These are phyloP conservation scores for Penicillium freii DNA, from an alignment of 2,329 filamentous ascomycete genomes.

Conservation along the genomic window DNA sequence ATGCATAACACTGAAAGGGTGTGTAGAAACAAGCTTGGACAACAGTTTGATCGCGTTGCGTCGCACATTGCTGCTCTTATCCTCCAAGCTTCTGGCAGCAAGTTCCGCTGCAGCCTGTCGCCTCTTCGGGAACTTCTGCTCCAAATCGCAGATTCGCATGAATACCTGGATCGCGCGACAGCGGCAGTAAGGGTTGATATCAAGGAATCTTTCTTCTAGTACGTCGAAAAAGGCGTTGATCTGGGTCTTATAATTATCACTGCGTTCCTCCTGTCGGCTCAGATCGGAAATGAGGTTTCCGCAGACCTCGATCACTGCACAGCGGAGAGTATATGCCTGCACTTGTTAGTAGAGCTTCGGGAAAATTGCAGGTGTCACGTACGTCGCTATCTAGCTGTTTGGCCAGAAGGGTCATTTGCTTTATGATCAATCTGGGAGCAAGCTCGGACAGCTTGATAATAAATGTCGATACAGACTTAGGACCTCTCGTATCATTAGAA, in stretches of 20 bases:
- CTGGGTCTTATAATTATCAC: conserved; percentile 90
- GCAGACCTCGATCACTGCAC: conserved; percentile 92
- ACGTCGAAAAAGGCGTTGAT: conserved; percentile 97
- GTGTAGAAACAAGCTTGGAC: conserved; percentile 82
- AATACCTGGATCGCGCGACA: conserved; percentile 92
- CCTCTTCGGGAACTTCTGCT: conserved; percentile 91
- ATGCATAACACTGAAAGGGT: conserved; percentile 90
- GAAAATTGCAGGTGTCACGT: conserved; percentile 15
- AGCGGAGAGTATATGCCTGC: conserved; percentile 86
- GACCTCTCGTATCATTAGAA: conserved; percentile 89
- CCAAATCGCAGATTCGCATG: conserved; percentile 85
- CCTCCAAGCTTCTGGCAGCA: conserved; percentile 83
- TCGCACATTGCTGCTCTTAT: conserved; percentile 97
- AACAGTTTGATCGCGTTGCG: conserved; percentile 93
- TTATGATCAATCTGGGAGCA: conserved; percentile 86
- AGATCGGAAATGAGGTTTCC: conserved; percentile 91
- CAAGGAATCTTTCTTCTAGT: conserved; percentile 90
- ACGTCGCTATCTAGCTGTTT: conserved; percentile 95
- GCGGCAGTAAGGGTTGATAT: conserved; percentile 94
- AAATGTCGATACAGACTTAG: conserved; percentile 93
- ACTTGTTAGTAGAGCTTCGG: conserved; percentile 10
- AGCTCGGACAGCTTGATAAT: conserved; percentile 91
- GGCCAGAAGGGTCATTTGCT: conserved; percentile 92
- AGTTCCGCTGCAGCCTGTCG: conserved; percentile 84
- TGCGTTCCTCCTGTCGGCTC: conserved; percentile 84